Evolutionary conservation across 2,329 filamentous ascomycete genomes (phyloP).

Genomic region (Fusarium longipes): DNA sequence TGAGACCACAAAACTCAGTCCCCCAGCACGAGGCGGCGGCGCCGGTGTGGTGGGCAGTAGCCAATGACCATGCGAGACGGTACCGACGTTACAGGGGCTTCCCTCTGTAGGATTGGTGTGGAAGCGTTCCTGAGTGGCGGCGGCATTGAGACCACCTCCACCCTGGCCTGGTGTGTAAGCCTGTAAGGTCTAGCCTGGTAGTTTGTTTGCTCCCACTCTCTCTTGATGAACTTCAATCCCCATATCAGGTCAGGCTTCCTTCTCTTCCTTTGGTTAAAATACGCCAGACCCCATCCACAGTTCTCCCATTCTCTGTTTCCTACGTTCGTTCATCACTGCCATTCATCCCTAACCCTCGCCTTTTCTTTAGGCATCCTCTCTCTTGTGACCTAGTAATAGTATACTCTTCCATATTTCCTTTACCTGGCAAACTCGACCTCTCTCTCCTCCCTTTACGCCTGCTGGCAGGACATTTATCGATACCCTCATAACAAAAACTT

Average conservation of each 20-base stretch:
- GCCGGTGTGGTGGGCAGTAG: slow-evolving; percentile 2
- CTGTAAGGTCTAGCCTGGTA: slow-evolving; percentile 10
- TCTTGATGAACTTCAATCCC: slow-evolving; percentile 37
- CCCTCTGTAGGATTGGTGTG: slow-evolving; percentile 15
- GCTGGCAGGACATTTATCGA: slow-evolving; percentile 35
- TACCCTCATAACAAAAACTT: neutral
- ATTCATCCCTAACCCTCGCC: slow-evolving; percentile 5
- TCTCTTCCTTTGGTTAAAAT: slow-evolving; percentile 19
- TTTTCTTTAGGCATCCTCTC: slow-evolving; percentile 13
- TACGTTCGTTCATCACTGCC: slow-evolving; percentile 23
- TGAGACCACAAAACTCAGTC: slow-evolving; percentile 29
- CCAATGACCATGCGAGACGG: slow-evolving; percentile 20
- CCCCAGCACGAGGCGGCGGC: slow-evolving; percentile 26
- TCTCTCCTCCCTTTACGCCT: slow-evolving; percentile 22
- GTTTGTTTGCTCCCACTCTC: slow-evolving; percentile 16
- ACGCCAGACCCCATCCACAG: slow-evolving; percentile 18
- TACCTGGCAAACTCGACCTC: neutral
- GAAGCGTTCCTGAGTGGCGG: slow-evolving; percentile 39
- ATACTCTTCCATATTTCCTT: too few species aligned
- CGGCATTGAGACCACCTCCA: slow-evolving; percentile 37
- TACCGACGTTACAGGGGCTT: slow-evolving; percentile 27
- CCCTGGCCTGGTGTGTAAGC: slow-evolving; percentile 3
- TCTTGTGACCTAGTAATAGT: neutral
- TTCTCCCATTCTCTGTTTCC: slow-evolving; percentile 17
- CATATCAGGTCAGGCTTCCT: slow-evolving; percentile 26